Evolutionary conservation across 345 rosid species (phyloP).

Genomic region (Sonneratia caseolaris): DNA sequence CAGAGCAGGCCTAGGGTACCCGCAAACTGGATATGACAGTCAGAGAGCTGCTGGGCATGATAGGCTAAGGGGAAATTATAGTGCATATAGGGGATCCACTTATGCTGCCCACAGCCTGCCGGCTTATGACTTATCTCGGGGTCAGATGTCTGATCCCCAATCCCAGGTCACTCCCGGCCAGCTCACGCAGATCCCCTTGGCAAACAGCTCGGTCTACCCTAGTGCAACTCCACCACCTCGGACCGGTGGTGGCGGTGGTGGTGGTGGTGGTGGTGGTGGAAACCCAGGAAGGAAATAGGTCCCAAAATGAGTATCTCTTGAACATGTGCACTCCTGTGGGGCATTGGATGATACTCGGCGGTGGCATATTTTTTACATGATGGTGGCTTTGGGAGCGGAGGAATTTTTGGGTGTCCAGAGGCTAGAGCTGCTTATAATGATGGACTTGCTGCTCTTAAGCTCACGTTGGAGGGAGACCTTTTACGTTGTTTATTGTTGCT

Average conservation of each 20-base stretch:
- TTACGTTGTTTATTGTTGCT: no score
- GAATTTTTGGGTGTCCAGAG: neutral
- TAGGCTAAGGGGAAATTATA: conserved; percentile 18
- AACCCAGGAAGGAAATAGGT: conserved; percentile 50
- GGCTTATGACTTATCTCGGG: conserved; percentile 19
- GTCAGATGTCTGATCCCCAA: conserved; percentile 28
- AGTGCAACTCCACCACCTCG: conserved; percentile 52
- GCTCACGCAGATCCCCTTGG: conserved; percentile 28
- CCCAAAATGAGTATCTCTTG: neutral
- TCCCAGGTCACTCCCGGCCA: conserved; percentile 28
- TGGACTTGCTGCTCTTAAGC: neutral
- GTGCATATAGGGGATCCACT: conserved; percentile 5
- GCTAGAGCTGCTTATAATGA: neutral
- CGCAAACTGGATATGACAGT: conserved; percentile 16
- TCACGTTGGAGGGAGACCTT: no score
- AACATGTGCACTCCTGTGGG: neutral
- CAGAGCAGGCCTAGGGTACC: conserved; percentile 13
- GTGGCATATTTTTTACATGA: neutral
- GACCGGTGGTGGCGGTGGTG: conserved; percentile 23
- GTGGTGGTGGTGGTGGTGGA: conserved; percentile 25
- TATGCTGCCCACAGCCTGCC: conserved; percentile 19
- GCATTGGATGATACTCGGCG: neutral
- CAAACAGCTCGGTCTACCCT: conserved; percentile 36
- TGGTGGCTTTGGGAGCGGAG: neutral
- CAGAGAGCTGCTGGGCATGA: conserved; percentile 28